These are phyloP conservation scores for Oryza brachyantha DNA, from an alignment of 176 grass and related monocot species.

Conservation along the genomic window DNA sequence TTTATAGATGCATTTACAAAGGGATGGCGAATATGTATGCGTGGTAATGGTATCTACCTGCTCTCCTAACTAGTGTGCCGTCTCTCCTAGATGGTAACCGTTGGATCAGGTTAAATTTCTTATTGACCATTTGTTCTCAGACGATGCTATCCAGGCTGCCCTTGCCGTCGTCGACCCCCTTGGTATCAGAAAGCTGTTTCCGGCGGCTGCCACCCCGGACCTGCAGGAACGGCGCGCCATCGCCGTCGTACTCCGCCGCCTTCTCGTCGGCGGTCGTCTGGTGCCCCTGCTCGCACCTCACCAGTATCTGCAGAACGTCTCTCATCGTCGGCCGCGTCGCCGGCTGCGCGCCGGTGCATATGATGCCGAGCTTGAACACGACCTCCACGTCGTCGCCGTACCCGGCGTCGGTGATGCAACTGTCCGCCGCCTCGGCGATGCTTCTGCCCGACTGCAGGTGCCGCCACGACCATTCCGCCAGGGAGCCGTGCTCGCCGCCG, in stretches of 20 bases:
- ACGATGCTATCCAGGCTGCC: slow-evolving; percentile 14
- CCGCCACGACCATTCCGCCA: slow-evolving; percentile 80
- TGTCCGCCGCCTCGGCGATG: slow-evolving; percentile 48
- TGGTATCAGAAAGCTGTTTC: slow-evolving; percentile 15
- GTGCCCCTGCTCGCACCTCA: slow-evolving; percentile 42
- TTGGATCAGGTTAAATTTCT: not conserved
- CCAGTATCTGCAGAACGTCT: slow-evolving; percentile 59
- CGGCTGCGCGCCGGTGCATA: slow-evolving; percentile 56
- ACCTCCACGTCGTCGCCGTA: slow-evolving; percentile 39
- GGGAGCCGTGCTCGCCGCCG: slow-evolving; percentile 50
- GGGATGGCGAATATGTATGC: not conserved
- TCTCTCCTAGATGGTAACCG: not conserved
- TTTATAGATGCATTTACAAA: not conserved
- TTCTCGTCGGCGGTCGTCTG: slow-evolving; percentile 15
- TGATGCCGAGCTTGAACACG: slow-evolving; percentile 73
- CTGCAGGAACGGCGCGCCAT: slow-evolving; percentile 49
- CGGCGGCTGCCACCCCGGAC: slow-evolving; percentile 21
- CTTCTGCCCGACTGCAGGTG: slow-evolving; percentile 52
- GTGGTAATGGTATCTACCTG: not conserved
- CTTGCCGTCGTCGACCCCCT: not conserved
- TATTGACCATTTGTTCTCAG: slow-evolving; percentile 20
- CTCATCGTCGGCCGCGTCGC: slow-evolving; percentile 66
- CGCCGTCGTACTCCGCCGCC: slow-evolving; percentile 31
- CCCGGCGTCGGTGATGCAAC: slow-evolving; percentile 27
- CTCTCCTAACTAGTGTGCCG: not conserved